A percentile compares a stretch with the other conserved stretches of the same genome.
Conservation (phyloP, 129 eudicot species). For the Pseudognaphalium luteoalbum region DNA sequence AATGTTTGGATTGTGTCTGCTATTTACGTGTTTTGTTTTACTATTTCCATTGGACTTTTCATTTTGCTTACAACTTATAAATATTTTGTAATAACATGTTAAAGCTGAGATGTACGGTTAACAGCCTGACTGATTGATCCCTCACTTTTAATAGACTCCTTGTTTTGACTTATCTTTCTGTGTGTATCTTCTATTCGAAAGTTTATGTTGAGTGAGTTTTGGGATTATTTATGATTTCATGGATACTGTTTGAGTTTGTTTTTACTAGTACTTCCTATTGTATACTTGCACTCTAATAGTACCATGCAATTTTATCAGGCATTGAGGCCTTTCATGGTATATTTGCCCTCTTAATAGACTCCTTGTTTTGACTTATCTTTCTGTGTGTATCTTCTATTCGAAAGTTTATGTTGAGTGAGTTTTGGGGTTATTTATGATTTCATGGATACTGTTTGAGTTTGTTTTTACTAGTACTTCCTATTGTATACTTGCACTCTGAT, state of each 20-base stretch:
- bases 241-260: background rate
- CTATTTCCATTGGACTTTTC: background rate
- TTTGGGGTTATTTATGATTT: background rate
- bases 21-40: background rate
- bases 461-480: background rate
- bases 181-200: background rate
- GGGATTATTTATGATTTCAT: slow-evolving; percentile 3
- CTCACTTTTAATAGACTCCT: too few relatives aligned
- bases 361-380: background rate
- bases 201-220: background rate
- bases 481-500: background rate
- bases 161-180: background rate
- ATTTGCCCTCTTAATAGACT: slow-evolving; percentile 1
- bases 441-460: background rate
- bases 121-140: too few relatives aligned
- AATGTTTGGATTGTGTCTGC: background rate
- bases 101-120: background rate
- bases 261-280: background rate
- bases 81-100: background rate
- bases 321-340: slow-evolving; percentile 65
- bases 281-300: slow-evolving; percentile 11
- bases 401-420: background rate
- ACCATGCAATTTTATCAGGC: slow-evolving; percentile 40
- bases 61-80: background rate
- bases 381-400: background rate